Percentiles rank a stretch among this genome's conserved stretches.
These are phyloP conservation scores for Circinella minor DNA, from an alignment of 371 early-diverging fungal genomes.

Conservation along the genomic window DNA sequence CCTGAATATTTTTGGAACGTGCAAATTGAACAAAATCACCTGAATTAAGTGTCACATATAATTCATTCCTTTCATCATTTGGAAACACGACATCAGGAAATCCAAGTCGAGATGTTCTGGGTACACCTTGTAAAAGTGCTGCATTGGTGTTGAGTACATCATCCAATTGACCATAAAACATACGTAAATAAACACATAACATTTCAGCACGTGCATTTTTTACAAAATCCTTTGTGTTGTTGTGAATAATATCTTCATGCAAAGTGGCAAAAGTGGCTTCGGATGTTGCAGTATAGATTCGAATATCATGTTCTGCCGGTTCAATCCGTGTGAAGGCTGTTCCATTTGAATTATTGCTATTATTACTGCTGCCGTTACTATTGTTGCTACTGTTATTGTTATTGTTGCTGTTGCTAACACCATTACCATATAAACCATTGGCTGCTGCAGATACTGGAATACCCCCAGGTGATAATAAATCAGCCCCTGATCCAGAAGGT, in stretches of 20 bases:
- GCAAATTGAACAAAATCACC: constrained; percentile 68
- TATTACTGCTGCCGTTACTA: constrained; percentile 2
- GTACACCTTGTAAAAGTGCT: constrained; percentile 49
- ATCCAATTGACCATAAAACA: constrained; percentile 55
- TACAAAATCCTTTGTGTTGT: constrained; percentile 53
- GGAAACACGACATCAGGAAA: constrained; percentile 74
- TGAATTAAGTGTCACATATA: constrained; percentile 65
- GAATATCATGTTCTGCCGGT: constrained; percentile 55
- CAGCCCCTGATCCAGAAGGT: constrained; percentile 10
- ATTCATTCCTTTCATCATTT: constrained; percentile 62
- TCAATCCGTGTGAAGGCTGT: constrained; percentile 1
- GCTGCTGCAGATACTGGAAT: constrained; percentile 9
- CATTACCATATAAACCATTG: too few species aligned
- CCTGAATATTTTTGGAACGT: constrained; percentile 65
- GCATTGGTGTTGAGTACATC: constrained; percentile 54
- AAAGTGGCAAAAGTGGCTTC: constrained; percentile 61
- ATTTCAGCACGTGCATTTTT: constrained; percentile 56
- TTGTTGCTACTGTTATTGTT: too few species aligned
- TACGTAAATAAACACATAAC: constrained; percentile 56
- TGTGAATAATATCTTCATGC: constrained; percentile 65
- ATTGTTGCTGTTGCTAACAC: too few species aligned
- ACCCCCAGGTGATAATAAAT: constrained; percentile 11
- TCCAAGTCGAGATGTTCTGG: constrained; percentile 61
- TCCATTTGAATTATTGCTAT: neutral
- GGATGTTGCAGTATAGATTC: constrained; percentile 56